Evolutionary conservation across 441 rosid genomes (phyloP), one percentile per base, ranked within the genome.

Genomic region (Gossypium schwendimanii): DNA sequence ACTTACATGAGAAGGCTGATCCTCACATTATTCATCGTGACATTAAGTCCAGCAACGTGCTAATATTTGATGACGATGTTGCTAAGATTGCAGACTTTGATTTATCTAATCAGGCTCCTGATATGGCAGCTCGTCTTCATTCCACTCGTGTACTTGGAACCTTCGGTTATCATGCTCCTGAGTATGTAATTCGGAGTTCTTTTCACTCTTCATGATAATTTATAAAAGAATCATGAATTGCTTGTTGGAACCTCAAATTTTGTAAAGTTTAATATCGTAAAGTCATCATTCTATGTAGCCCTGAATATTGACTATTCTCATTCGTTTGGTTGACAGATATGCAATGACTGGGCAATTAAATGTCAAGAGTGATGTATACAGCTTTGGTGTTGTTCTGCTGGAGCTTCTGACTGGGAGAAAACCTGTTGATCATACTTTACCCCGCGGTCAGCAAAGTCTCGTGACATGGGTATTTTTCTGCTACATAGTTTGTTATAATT

Each of bases 71-170:
- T 70, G 87, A 89, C 44, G 96, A 90, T 82, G 85, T 88, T 60
- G 87, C 91, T 14, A 89, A 89, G 75, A 86, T 89, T 71, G 93
- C 89, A 49, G 91, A 89, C 78, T 89, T 87, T 79, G 93, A 87
- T 82, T 82, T 87, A 76, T 84, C 90, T 47, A 87, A 89, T 76
- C 93, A 89, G 81, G 89, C 90, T 70, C 91, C 89, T 78, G 91
- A 87, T 73, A 87, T 84, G 87, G 91, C 93, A 28, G 88, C 93
- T 6, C 91, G 91, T 45, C 91, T 87, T 76, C 91, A 86, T 69
- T 89, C 93, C 0, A 89, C 93, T 39, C 91, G 93, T 79, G 93
- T 89, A 71, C 91, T 89, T 26, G 93, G 93, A 77, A 89, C 89
- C 44, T 89, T 87, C 69, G 93, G 89, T 71, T 89, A 86, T 76